phyloP scores from a whole-genome alignment of 441 rosid species.

The Jatropha multifida region DNA sequence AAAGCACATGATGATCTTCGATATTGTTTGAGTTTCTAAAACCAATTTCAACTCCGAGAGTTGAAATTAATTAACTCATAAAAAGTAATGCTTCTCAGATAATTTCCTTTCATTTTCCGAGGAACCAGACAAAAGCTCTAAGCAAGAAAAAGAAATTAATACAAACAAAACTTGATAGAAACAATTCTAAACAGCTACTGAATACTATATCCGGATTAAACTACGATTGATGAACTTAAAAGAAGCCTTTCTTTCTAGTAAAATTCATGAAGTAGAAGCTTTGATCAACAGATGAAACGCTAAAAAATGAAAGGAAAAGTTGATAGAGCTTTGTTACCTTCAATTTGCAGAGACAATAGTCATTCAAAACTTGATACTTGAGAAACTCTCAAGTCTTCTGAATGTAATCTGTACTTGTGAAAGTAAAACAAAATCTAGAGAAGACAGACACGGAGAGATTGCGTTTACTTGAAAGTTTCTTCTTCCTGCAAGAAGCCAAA shows the following conservation, averaged over 20 bases:
- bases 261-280: not conserved
- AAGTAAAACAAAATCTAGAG: slow-evolving; percentile 16
- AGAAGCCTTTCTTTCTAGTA: not conserved
- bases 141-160: not conserved
- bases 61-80: not conserved
- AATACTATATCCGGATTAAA: not conserved
- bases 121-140: slow-evolving; percentile 19
- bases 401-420: not conserved
- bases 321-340: slow-evolving; percentile 24
- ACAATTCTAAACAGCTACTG: not conserved
- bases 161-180: not conserved
- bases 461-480: slow-evolving; percentile 44
- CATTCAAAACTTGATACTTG: slow-evolving; percentile 19
- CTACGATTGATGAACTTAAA: not conserved
- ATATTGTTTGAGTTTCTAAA: not conserved
- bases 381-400: slow-evolving; percentile 8
- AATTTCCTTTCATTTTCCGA: slow-evolving; percentile 16
- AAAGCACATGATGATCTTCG: no score
- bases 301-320: not conserved
- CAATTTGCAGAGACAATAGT: slow-evolving; percentile 25
- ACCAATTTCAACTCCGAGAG: not conserved
- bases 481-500: slow-evolving; percentile 31
- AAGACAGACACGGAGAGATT: slow-evolving; percentile 6
- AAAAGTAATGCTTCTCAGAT: not conserved
- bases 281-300: not conserved